A percentile compares a stretch with the other conserved stretches of the same genome.
Evolutionary conservation across 2,329 filamentous ascomycete genomes (phyloP).

Genomic region (Xylaria arbuscula): DNA sequence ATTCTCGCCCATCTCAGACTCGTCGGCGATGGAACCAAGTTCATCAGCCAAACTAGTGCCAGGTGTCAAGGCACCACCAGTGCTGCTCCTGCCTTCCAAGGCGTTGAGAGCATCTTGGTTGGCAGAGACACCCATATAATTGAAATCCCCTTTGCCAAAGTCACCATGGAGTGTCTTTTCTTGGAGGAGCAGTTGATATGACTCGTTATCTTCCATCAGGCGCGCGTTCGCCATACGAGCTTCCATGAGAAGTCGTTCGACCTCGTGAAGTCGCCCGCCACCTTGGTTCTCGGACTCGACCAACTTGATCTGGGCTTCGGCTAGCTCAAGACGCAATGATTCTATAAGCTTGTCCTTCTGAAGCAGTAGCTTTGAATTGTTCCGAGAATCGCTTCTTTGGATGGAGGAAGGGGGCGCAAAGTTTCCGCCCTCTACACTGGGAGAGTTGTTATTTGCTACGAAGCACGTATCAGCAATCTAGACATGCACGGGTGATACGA

Average conservation of each 20-base stretch:
- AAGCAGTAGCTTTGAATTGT: conserved; percentile 87
- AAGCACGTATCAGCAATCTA: conserved; percentile 38
- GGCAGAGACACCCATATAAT: conserved; percentile 69
- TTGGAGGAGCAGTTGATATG: conserved; percentile 92
- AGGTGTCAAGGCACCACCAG: conserved; percentile 46
- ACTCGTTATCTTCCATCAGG: conserved; percentile 98
- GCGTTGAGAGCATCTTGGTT: conserved; percentile 74
- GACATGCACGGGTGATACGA: neutral
- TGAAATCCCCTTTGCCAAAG: conserved; percentile 84
- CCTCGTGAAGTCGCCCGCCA: conserved; percentile 84
- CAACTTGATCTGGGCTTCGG: conserved; percentile 94
- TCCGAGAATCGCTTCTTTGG: conserved; percentile 87
- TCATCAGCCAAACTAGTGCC: conserved; percentile 84
- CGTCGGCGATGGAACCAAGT: conserved; percentile 74
- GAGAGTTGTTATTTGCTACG: conserved; percentile 68
- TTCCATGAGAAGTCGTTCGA: conserved; percentile 91
- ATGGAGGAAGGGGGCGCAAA: conserved; percentile 89
- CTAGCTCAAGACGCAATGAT: conserved; percentile 87
- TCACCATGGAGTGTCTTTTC: conserved; percentile 97
- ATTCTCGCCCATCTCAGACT: conserved; percentile 68
- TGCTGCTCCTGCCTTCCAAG: conserved; percentile 64
- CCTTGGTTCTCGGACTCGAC: conserved; percentile 94
- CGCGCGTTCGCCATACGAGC: conserved; percentile 95
- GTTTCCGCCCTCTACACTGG: conserved; percentile 77
- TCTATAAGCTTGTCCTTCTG: conserved; percentile 98